Percentiles rank a stretch among this genome's conserved stretches.
Conservation (phyloP, 164 flowering plant species). For the Magnolia changhungtana region DNA sequence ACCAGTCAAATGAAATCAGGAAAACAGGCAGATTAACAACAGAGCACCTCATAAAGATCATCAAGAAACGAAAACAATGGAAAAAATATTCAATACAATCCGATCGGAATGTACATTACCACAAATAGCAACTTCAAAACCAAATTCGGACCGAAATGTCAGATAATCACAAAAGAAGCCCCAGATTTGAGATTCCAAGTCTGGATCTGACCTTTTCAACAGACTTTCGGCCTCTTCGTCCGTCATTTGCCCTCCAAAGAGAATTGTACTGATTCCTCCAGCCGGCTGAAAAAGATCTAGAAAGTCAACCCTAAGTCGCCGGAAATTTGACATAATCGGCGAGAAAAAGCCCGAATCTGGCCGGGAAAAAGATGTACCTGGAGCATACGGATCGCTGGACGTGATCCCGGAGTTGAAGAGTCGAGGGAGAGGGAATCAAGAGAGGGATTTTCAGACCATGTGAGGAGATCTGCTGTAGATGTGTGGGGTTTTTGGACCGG, state of each 20-base stretch:
- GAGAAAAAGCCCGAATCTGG: no score
- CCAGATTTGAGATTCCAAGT: no score
- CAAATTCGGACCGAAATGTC: background rate
- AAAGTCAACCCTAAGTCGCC: conserved; percentile 3
- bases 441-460: conserved; percentile 75
- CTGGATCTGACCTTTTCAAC: conserved; percentile 73
- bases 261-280: conserved; percentile 77
- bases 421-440: conserved; percentile 32
- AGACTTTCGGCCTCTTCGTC: conserved; percentile 85
- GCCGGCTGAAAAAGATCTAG: conserved; percentile 56
- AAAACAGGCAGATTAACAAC: no score
- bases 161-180: background rate
- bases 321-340: background rate
- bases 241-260: conserved; percentile 90
- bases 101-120: background rate
- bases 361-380: conserved; percentile 36
- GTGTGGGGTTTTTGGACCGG: conserved; percentile 93
- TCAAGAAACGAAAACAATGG: no score
- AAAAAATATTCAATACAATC: no score
- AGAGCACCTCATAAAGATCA: no score
- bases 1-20: no score
- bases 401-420: conserved; percentile 32
- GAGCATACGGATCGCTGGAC: conserved; percentile 49
- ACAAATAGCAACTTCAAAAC: conserved; percentile 3
- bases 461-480: conserved; percentile 88